phyloP scores from a whole-genome alignment of 23 red algal species.

The Gracilaria gracilis region DNA sequence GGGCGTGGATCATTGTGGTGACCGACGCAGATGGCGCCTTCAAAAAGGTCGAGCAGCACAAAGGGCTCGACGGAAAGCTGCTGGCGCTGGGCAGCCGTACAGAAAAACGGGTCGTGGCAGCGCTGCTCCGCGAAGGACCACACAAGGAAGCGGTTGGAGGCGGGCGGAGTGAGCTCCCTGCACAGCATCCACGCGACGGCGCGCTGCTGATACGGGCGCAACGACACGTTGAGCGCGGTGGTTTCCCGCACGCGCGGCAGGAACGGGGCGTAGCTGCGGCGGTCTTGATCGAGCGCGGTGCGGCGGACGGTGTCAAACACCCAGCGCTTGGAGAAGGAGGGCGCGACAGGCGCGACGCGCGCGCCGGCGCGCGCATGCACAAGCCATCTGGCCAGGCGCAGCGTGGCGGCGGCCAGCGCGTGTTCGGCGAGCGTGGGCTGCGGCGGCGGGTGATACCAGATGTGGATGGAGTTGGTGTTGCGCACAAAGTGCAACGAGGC shows the following conservation, averaged over 20 bases:
- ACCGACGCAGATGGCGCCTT: constrained; percentile 13
- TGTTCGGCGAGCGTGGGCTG: background rate
- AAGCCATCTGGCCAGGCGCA: constrained; percentile 2
- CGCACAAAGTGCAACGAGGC: background rate
- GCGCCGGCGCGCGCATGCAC: background rate
- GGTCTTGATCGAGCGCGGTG: constrained; percentile 6
- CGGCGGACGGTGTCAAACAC: constrained; percentile 40
- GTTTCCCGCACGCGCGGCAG: constrained; percentile 5
- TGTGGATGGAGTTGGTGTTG: background rate
- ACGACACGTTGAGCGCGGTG: constrained; percentile 47
- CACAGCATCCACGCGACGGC: constrained; percentile 65
- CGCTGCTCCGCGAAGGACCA: background rate
- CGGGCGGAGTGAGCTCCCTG: constrained; percentile 28
- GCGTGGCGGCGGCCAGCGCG: background rate
- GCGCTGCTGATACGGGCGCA: constrained; percentile 60
- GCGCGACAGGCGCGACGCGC: background rate
- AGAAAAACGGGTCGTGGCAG: background rate
- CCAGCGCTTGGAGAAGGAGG: constrained; percentile 26
- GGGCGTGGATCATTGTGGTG: background rate
- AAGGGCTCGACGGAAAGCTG: background rate
- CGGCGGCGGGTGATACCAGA: background rate
- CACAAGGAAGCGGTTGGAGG: background rate
- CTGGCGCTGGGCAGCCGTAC: background rate
- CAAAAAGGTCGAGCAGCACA: background rate
- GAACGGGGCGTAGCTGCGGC: background rate